Conservation (phyloP, 2,329 filamentous ascomycete genomes). For the Canariomyces notabilis region DNA sequence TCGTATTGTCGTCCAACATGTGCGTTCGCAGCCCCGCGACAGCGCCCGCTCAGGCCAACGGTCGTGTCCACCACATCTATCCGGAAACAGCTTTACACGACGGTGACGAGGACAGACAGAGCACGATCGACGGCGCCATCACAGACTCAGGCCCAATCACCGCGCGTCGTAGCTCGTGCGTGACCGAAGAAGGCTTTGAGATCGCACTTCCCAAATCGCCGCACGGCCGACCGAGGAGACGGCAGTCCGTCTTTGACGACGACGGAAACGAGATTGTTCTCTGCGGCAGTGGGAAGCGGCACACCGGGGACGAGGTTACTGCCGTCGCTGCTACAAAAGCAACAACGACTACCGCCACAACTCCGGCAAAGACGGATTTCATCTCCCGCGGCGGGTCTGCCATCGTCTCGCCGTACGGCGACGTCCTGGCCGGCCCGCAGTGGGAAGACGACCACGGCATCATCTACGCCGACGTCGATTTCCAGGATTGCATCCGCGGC, state of each 20-base stretch:
- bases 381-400: constrained; percentile 73
- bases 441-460: constrained; percentile 74
- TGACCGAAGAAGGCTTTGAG: constrained; percentile 44
- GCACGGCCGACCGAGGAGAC: constrained; percentile 26
- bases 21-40: constrained; percentile 50
- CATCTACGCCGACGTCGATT: constrained; percentile 69
- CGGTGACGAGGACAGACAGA: neutral
- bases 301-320: constrained; percentile 1
- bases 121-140: constrained; percentile 23
- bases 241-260: constrained; percentile 45
- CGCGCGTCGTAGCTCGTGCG: constrained; percentile 35
- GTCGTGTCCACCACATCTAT: neutral
- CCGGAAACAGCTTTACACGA: constrained; percentile 1
- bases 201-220: constrained; percentile 38
- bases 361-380: constrained; percentile 42
- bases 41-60: neutral
- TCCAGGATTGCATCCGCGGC: constrained; percentile 81
- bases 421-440: constrained; percentile 73
- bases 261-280: constrained; percentile 46
- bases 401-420: constrained; percentile 73
- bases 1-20: constrained; percentile 83
- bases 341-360: constrained; percentile 18
- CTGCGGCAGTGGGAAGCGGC: constrained; percentile 12
- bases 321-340: neutral
- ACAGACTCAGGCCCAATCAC: constrained; percentile 20